These are phyloP conservation scores for Symmetrospora coprosmae DNA, from an alignment of 768 basidiomycete genomes.

Conservation along the genomic window DNA sequence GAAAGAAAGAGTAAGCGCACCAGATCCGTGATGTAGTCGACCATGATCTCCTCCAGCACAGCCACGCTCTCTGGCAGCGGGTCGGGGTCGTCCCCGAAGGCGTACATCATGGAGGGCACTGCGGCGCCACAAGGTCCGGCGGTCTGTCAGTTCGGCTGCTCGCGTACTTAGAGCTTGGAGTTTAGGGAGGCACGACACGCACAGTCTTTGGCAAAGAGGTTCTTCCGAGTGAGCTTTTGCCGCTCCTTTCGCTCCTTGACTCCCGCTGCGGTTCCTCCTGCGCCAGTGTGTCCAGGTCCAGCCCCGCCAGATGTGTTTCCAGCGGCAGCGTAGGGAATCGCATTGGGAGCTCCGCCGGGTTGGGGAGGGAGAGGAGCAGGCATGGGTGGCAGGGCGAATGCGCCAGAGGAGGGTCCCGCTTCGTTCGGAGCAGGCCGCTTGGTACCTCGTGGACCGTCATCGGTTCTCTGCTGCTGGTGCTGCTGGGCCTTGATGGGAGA, in stretches of 20 bases:
- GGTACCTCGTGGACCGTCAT: too few species aligned
- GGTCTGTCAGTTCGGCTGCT: neutral
- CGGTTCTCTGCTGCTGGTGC: too few species aligned
- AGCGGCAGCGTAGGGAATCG: too few species aligned
- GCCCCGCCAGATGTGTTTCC: too few species aligned
- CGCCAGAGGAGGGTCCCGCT: too few species aligned
- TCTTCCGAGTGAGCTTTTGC: constrained; percentile 21
- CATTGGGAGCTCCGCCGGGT: too few species aligned
- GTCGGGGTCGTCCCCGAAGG: constrained; percentile 80
- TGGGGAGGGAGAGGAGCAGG: too few species aligned
- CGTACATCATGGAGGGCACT: constrained; percentile 43
- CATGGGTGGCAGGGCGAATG: too few species aligned
- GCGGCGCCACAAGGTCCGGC: neutral
- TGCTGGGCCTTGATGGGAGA: too few species aligned
- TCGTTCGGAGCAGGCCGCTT: too few species aligned
- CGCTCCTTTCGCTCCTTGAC: neutral
- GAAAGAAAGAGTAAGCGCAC: constrained; percentile 43
- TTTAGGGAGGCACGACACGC: neutral
- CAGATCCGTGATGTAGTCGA: constrained; percentile 78
- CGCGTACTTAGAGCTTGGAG: neutral
- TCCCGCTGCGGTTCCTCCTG: too few species aligned
- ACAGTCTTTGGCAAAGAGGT: constrained; percentile 31
- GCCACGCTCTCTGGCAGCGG: constrained; percentile 74
- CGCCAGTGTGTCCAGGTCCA: too few species aligned
- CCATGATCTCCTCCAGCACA: constrained; percentile 84